These are phyloP conservation scores for Lasiodiplodia hormozganensis DNA, from an alignment of 2,329 filamentous ascomycete species.

Conservation along the genomic window DNA sequence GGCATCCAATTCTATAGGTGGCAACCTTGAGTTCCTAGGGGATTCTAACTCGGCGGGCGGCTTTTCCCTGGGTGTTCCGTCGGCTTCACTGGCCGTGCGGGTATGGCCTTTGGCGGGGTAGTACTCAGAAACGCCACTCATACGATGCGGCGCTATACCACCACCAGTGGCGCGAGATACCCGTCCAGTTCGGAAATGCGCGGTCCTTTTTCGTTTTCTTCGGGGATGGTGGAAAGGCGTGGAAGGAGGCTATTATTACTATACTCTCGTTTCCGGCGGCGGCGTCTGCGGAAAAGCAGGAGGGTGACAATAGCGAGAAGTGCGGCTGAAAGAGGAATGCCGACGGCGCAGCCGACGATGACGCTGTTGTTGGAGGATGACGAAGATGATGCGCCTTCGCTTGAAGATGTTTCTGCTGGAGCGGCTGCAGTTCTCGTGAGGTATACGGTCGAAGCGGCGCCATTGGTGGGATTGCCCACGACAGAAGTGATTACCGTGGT, in stretches of 20 bases:
- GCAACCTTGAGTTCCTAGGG: neutral
- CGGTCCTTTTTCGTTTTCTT: neutral
- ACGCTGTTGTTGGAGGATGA: constrained; percentile 7
- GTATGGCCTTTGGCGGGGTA: neutral
- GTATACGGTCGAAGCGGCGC: constrained; percentile 11
- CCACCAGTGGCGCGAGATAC: constrained; percentile 16
- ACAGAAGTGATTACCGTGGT: constrained; percentile 9
- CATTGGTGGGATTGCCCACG: constrained; percentile 8
- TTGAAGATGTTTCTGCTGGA: constrained; percentile 6
- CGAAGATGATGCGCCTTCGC: neutral
- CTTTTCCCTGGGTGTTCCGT: constrained; percentile 5
- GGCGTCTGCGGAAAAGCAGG: constrained; percentile 29
- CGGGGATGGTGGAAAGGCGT: neutral
- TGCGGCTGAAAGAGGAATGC: constrained; percentile 32
- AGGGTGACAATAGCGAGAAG: constrained; percentile 31
- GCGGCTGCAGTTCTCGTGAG: constrained; percentile 14
- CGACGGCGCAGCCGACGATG: constrained; percentile 32
- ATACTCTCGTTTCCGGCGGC: constrained; percentile 17
- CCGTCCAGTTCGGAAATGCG: constrained; percentile 20
- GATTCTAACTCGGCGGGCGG: neutral
- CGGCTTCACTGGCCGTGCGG: constrained; percentile 1
- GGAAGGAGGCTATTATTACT: neutral
- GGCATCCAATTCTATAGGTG: neutral
- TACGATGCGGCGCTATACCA: constrained; percentile 3
- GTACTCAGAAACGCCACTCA: neutral